Conservation (phyloP, 1,284 basidiomycete genomes). For the Earliella scabrosa region DNA sequence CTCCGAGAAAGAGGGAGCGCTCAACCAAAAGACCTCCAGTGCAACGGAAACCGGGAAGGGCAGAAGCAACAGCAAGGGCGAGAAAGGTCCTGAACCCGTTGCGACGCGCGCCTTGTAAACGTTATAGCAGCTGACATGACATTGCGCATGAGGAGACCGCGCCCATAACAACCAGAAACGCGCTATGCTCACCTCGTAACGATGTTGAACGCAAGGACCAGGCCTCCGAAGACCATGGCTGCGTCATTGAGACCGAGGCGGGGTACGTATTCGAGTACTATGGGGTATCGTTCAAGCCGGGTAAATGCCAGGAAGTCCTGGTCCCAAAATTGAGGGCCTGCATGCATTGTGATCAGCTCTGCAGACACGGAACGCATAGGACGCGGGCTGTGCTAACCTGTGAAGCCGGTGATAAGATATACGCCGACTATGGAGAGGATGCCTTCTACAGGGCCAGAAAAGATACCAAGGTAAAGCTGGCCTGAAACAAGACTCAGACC, state of each 20-base stretch:
- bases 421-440: slow-evolving; percentile 87
- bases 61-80: slow-evolving; percentile 76
- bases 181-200: slow-evolving; percentile 64
- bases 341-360: not conserved
- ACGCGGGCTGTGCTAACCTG: slow-evolving; percentile 50
- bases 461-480: slow-evolving; percentile 88
- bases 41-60: slow-evolving; percentile 78
- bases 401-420: slow-evolving; percentile 79
- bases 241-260: slow-evolving; percentile 83
- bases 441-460: slow-evolving; percentile 96
- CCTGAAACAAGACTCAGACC: slow-evolving; percentile 44
- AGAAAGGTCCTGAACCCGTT: slow-evolving; percentile 41
- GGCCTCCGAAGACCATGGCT: slow-evolving; percentile 83
- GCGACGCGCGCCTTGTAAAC: slow-evolving; percentile 59
- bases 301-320: slow-evolving; percentile 68
- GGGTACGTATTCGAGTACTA: slow-evolving; percentile 53
- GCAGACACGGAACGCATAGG: not conserved
- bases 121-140: slow-evolving; percentile 68
- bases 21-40: slow-evolving; percentile 84
- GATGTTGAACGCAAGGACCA: slow-evolving; percentile 87
- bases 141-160: not conserved
- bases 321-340: slow-evolving; percentile 88
- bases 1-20: slow-evolving; percentile 60
- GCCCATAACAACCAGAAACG: not conserved
- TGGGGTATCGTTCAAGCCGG: slow-evolving; percentile 55